Base-by-base conservation (phyloP, 306 rosid genomes). In the Dicorynia guianensis region DNA sequence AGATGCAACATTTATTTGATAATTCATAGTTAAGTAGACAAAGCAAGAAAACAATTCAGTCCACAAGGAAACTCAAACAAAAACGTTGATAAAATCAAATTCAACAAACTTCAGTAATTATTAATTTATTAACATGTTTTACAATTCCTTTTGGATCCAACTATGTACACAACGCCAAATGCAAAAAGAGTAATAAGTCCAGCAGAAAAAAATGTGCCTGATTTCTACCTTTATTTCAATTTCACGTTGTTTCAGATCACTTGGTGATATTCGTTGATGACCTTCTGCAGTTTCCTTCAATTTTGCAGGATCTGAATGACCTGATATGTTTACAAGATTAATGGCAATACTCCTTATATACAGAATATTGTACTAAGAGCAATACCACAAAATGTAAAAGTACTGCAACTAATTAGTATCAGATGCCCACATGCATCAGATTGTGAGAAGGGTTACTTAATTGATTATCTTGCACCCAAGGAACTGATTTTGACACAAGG, bases 231-330 rank as follows among this genome's bases (percentile, higher is more conserved):
- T 90, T 42, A 92, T 50, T 84, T 94, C 97, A 17, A 77, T 5
- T 66, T 83, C 96, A 42, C 89, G 95, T 55, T 85, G 81, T 46
- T 76, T 72, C 8, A 92, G 80, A 19, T 92, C 97, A 9, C 46
- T 80, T 0, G 86, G 70, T 11, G 91, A 85, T 49, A 85, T 71
- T 12, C 43, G 78, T 30, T 88, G 81, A 57, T 71, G 90, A 68
- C 72, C 81, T 67, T 87, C 77, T 4, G 97, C 91, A 44, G 83
- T 63, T 55, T 90, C 95, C 76, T 88, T 92, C 38, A 94, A 75
- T 76, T 84, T 85, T 52, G 73, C 87, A 1, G 97, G 90, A 85
- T 94, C 92, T 71, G 98, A 92, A 79, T 94, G 87, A 52, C 97
- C 97, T 92, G 58, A 76, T 61, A 15, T 52, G 74, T 66, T 52